Base-by-base conservation (phyloP, 2,329 filamentous ascomycete species). In the Ophiocordyceps australis region DNA sequence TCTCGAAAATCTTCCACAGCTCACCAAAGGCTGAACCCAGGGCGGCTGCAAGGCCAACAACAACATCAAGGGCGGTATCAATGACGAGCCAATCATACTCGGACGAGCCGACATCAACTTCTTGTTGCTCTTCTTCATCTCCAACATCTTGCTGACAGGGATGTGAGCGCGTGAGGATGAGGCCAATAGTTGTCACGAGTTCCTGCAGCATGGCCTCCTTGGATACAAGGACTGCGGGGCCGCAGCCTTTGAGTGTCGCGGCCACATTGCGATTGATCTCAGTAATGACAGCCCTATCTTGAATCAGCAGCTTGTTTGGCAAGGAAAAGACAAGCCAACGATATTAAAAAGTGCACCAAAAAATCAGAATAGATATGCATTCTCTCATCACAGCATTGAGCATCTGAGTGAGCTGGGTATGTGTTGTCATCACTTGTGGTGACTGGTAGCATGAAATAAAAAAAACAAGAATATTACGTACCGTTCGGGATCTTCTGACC, bases 381-480 rank as follows among this genome's bases (percentile, higher is more conserved):
- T 56, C 91, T 89, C 74, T 74, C 81, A 82, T 78, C 82, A 73
- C 58, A 72, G 72, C 78, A 71, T 57, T 59, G 66, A 58, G 80
- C 74, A 75, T 95, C 78, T 80, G 81, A 93, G 85, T 94, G 86
- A 94, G 85, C 85, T 94, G 85, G 83, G 86, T 86, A 69, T 86
- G 85, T 54, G 61, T 68, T 62, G 56, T 93, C 83, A 94, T 94
- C 83, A 82, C 74, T n/a, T n/a, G 43, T 55, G 34, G 26, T 29
- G 34, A 30, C 15, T 11, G 21, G 40, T 34, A 29, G 33, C 31
- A 11, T 22, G 28, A 34, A 30, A 30, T 29, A 27, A 32, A 8
- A 14, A 29, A 26, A 32, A 33, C 23, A 14, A 29, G 26, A 32
- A 33, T 23, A 15, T 9, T 36, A 82, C 86, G 47, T 77, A 94